phyloP scores from a whole-genome alignment of 2,329 filamentous ascomycete genomes.

The Hypoxylon sp. region DNA sequence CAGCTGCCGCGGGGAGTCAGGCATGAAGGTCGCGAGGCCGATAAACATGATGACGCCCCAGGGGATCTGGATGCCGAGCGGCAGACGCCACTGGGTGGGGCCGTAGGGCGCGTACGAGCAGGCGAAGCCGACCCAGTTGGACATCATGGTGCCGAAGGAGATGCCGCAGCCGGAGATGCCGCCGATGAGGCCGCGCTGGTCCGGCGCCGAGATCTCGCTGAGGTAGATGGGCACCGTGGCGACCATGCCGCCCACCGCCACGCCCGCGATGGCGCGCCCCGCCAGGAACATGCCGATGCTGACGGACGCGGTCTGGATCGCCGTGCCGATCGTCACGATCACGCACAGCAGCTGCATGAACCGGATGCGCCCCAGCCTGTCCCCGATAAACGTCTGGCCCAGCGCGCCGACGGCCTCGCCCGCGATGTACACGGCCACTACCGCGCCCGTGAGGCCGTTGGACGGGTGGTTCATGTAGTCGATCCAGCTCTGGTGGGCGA shows the following conservation, averaged over 20 bases:
- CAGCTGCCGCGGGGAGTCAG: conserved; percentile 65
- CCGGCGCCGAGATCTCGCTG: conserved; percentile 63
- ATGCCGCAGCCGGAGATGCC: conserved; percentile 66
- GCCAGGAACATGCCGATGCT: conserved; percentile 67
- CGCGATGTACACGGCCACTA: conserved; percentile 69
- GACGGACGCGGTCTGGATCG: conserved; percentile 65
- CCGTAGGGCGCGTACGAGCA: conserved; percentile 66
- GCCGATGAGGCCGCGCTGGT: conserved; percentile 63
- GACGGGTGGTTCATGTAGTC: conserved; percentile 69
- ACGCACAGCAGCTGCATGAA: conserved; percentile 67
- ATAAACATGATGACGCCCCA: conserved; percentile 66
- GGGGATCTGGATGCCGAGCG: conserved; percentile 66
- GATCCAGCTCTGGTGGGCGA: conserved; percentile 70
- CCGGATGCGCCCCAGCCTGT: conserved; percentile 63
- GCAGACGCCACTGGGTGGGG: conserved; percentile 65
- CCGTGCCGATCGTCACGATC: conserved; percentile 65
- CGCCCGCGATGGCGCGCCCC: conserved; percentile 60
- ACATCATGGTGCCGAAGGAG: conserved; percentile 66
- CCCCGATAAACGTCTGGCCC: conserved; percentile 64
- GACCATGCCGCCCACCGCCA: conserved; percentile 59
- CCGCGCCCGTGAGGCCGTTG: conserved; percentile 64
- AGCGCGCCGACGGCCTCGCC: conserved; percentile 68
- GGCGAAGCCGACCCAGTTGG: conserved; percentile 69
- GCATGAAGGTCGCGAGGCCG: conserved; percentile 67
- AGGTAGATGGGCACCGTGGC: conserved; percentile 67